Percentiles rank a stretch among this genome's conserved stretches.
Evolutionary conservation across 2,329 filamentous ascomycete species (phyloP).

Genomic region (Penicillium thymicola): DNA sequence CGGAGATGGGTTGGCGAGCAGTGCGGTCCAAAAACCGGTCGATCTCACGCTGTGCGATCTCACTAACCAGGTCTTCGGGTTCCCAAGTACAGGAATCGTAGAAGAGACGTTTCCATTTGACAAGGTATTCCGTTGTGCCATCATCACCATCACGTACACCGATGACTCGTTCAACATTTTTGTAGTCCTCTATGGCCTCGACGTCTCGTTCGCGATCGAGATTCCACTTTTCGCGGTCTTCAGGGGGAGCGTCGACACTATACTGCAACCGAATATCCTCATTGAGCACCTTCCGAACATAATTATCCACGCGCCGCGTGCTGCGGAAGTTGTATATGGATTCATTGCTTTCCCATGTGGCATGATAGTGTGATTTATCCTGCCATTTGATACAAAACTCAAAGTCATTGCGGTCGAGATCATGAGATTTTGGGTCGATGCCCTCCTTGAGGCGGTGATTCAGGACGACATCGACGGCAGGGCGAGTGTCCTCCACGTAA

Average conservation of each 20-base stretch:
- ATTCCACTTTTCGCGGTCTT: constrained; percentile 90
- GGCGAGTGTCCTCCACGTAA: constrained; percentile 69
- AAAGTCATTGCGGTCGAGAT: constrained; percentile 63
- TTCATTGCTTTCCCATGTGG: constrained; percentile 86
- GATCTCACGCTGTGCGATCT: constrained; percentile 81
- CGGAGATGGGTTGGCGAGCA: constrained; percentile 74
- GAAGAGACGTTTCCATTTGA: constrained; percentile 94
- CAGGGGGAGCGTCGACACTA: constrained; percentile 70
- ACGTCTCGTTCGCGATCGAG: constrained; percentile 90
- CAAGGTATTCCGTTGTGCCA: constrained; percentile 73
- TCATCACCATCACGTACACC: constrained; percentile 75
- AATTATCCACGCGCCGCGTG: constrained; percentile 88
- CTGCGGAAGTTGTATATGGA: constrained; percentile 74
- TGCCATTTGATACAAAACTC: constrained; percentile 97
- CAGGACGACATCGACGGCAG: constrained; percentile 86
- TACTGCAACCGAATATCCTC: constrained; percentile 74
- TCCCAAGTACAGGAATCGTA: constrained; percentile 98
- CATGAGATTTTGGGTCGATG: constrained; percentile 41
- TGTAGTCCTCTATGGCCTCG: constrained; percentile 84
- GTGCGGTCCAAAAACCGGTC: constrained; percentile 86
- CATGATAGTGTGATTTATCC: constrained; percentile 88
- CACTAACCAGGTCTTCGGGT: constrained; percentile 66
- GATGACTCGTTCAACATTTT: constrained; percentile 89
- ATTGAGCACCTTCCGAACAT: constrained; percentile 78
- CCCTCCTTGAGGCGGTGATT: constrained; percentile 78